Evolutionary conservation across 306 rosid species (phyloP).

Genomic region (Trifolium subterraneum): DNA sequence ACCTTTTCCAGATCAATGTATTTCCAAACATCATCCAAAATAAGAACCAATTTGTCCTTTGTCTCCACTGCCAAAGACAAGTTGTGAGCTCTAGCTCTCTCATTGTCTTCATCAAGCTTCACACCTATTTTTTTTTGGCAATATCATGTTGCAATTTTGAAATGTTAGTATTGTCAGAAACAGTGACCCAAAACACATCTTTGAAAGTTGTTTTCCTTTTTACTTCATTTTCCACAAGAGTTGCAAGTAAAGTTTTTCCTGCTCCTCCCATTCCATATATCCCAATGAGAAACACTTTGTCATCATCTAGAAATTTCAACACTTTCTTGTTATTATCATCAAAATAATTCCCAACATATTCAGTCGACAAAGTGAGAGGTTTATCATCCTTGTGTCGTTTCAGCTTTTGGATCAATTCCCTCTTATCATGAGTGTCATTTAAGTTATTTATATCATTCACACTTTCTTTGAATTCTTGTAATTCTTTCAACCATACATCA

Average conservation of each 20-base stretch:
- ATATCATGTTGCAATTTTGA: background rate
- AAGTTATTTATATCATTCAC: background rate
- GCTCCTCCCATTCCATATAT: constrained; percentile 11
- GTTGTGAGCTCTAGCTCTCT: background rate
- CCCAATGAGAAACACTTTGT: constrained; percentile 21
- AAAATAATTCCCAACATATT: constrained; percentile 31
- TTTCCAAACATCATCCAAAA: background rate
- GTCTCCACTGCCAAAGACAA: background rate
- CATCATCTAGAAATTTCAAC: background rate
- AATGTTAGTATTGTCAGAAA: background rate
- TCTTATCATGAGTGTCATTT: background rate
- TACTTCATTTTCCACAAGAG: background rate
- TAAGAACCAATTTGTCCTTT: background rate
- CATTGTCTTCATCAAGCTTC: background rate
- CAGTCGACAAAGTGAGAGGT: background rate
- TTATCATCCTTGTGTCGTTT: background rate
- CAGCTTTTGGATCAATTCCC: background rate
- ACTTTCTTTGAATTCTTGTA: background rate
- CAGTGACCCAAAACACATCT: background rate
- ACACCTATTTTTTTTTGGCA: background rate
- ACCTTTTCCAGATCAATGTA: background rate
- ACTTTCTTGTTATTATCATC: too few species aligned
- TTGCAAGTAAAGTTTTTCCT: background rate
- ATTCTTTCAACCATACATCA: background rate
- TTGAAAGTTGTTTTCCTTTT: background rate